Evolutionary conservation across 148 eudicot species (phyloP), one percentile per base, ranked within the genome.

Genomic region (Pouteria glomerata): DNA sequence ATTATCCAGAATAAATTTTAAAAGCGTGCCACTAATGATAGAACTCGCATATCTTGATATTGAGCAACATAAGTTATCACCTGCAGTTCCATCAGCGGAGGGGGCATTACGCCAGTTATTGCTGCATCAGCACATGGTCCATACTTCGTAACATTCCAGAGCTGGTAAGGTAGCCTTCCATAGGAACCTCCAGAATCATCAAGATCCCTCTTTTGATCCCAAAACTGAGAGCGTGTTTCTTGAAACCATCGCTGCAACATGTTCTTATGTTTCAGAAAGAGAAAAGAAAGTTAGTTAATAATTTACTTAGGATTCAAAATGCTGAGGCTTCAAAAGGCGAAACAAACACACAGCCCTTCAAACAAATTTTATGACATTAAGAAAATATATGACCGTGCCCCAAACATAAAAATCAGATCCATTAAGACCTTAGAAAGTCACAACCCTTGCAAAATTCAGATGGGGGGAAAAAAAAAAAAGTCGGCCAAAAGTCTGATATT

Each of bases 61-160:
- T 51, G 48, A 63, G 48, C 34, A 53, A 56, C 52, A 50, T 27
- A 73, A 34, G 45, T n/a, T 34, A 65, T 52, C 77, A 91, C 98
- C 97, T 89, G 96, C 68, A 89, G 66, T 81, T 94, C 97, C 89
- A 95, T 65, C 26, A 95, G 67, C 39, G 98, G 98, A 56, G 98
- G 98, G 8, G 97, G 97, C 97, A 95, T 95, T 27, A 95, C 50
- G 56, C 98, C 96, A 52, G 97, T 89, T 69, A 95, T 87, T 64
- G 98, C 97, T 45, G 92, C 98, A 88, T 91, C 98, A 80, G 88
- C 87, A 82, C 89, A 88, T 68, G 89, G 57, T 50, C 97, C 98
- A 41, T 95, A 88, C 70, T 91, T 91, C 85, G 82, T 89, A 47
- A 95, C 92, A 76, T 86, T 89, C 98, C 98, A 95, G 19, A 91